Evolutionary conservation across 1,284 basidiomycete genomes (phyloP), one percentile per base, ranked within the genome.

Genomic region (Neonothopanus nambi): DNA sequence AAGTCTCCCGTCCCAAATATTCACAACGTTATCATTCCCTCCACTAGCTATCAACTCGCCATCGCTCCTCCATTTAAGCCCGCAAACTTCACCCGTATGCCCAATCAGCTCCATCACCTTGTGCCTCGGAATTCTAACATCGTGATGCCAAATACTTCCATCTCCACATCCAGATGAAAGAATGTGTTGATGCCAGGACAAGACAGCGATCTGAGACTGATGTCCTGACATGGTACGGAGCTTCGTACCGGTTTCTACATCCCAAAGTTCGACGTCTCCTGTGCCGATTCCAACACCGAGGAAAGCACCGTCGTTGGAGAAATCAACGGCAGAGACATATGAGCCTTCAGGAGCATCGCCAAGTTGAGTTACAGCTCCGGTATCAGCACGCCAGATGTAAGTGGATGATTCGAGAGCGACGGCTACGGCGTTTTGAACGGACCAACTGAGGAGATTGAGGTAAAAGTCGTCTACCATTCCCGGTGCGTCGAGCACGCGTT

Each of bases 401-500:
- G 89, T 90, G 47, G 80, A 79, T 40, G 87, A 83, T 26, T 85
- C 89, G 3, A 98, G 81, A 0, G 91, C 95, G 54, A 98, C 94
- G 1, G 91, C 93, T 3, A 98, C 84, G 30, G 88, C 75, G 70
- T 99, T 98, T 55, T 84, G 82, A 28, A 79, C 79, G 35, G 89
- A 91, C 96, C 96, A 99, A 40, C 89, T 83, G 52, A 98, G 72
- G 33, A 99, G 78, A 68, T 99, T 99, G 63, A 98, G 85, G 69
- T 99, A 99, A 70, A 97, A 99, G 71, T 99, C 97, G 62, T 98
- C 94, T 5, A 91, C 82, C 76, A 98, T 90, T 1, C 92, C 93
- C 0, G 95, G 95, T 0, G 97, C 97, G 64, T 99, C 97, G 11
- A 99, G 79, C 2, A 98, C 93, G 21, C 93, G 82, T 63, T 97